phyloP scores from a whole-genome alignment of 106 monocot genomes.

The Dendrobium officinale region DNA sequence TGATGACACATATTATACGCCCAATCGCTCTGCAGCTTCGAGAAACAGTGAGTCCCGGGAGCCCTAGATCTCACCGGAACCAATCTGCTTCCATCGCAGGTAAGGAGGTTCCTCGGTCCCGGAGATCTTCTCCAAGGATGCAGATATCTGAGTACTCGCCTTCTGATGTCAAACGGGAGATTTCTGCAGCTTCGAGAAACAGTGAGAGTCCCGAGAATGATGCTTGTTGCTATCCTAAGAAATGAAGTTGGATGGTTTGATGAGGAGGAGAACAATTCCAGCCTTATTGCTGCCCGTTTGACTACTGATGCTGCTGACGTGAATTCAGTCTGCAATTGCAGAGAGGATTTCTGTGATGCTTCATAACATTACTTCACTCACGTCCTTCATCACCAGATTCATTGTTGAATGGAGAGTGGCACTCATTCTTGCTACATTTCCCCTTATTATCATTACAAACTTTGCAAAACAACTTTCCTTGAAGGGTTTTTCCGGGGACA shows the following conservation, averaged over 20 bases:
- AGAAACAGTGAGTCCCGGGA: slow-evolving; percentile 17
- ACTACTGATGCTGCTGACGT: too few species aligned
- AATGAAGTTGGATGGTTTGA: slow-evolving; percentile 99
- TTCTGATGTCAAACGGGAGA: slow-evolving; percentile 32
- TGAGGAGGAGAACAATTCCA: slow-evolving; percentile 96
- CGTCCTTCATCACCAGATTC: too few species aligned
- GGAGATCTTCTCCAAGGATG: slow-evolving; percentile 27
- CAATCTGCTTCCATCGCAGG: not conserved
- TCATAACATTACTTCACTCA: too few species aligned
- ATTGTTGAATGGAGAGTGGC: too few species aligned
- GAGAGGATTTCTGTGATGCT: too few species aligned
- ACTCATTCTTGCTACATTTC: too few species aligned
- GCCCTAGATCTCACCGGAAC: slow-evolving; percentile 20
- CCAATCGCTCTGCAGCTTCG: slow-evolving; percentile 18
- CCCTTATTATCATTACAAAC: too few species aligned
- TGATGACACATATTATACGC: slow-evolving; percentile 24
- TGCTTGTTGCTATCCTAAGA: slow-evolving; percentile 49
- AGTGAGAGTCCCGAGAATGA: too few species aligned
- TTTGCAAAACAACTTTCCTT: too few species aligned
- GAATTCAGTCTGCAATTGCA: too few species aligned
- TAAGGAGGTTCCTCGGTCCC: slow-evolving; percentile 26
- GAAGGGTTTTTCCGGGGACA: too few species aligned
- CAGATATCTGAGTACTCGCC: slow-evolving; percentile 2
- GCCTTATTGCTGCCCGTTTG: slow-evolving; percentile 30
- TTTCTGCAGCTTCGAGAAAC: not conserved